Evolutionary conservation across 768 basidiomycete species (phyloP), one percentile per base, ranked within the genome.

Genomic region (Russula emetica): DNA sequence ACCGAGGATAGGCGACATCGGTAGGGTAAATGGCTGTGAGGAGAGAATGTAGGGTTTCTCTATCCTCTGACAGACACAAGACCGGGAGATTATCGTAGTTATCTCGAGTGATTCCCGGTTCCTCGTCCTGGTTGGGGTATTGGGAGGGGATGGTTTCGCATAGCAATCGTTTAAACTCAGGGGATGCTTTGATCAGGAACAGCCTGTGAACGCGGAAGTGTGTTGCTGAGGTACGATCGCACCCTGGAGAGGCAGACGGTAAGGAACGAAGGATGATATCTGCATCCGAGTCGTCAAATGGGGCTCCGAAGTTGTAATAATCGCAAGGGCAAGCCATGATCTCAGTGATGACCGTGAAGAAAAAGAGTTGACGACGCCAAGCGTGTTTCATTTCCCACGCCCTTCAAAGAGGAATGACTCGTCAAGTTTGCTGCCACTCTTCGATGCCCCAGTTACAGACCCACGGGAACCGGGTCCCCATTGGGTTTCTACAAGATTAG

Each of bases 221-320:
- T 34, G 63, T 64, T 1, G 45, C 13, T 1, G 16, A n/a, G 52
- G 20, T 1, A 6, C 13, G 11, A 9, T 16, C 8, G 22, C 13
- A n/a, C 16, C 8, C 45, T 3, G 13, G 42, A 20, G 44, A 16
- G 14, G 16, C 5, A 3, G 6, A 40, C 5, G 38, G 38, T 18
- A 7, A 40, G 16, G 38, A 64, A 55, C 63, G 47, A 50, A 64
- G 45, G 54, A 60, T 55, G 28, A 55, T 13, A 52, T 73, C 71
- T 62, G 81, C 81, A 57, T 76, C 75, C 34, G 75, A 70, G 64
- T 79, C 72, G 66, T 84, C 72, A 71, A 85, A 85, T 3, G 83
- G 82, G 30, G 70, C 40, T 24, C 61, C 69, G 18, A 76, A 74
- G 40, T 77, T 69, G 28, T 71, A 62, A 10, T 49, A 40, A 40